A percentile compares a stretch with the other conserved stretches of the same genome.
These are phyloP conservation scores for Stygiomarasmius scandens DNA, from an alignment of 1,284 basidiomycete genomes.

Conservation along the genomic window DNA sequence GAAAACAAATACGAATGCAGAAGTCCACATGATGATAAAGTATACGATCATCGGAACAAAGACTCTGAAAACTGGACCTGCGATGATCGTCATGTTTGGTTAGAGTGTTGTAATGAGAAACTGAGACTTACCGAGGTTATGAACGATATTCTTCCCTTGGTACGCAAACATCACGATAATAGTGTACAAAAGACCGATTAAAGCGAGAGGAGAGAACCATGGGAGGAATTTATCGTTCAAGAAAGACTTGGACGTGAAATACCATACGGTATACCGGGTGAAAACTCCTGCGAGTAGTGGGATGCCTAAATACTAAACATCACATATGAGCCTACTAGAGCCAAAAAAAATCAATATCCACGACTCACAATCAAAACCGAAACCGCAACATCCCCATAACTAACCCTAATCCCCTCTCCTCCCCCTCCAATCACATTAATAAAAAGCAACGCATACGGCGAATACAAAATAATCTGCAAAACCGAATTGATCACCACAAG, in stretches of 20 bases:
- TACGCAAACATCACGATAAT: constrained; percentile 80
- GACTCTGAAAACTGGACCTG: constrained; percentile 74
- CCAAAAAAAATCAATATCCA: neutral
- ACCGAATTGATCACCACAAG: constrained; percentile 65
- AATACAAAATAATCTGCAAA: constrained; percentile 79
- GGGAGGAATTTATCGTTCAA: constrained; percentile 66
- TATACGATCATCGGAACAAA: constrained; percentile 82
- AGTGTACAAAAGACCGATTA: constrained; percentile 77
- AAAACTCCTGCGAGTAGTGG: constrained; percentile 62
- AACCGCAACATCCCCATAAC: constrained; percentile 73
- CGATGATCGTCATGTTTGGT: too few relatives aligned
- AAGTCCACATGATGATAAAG: constrained; percentile 78
- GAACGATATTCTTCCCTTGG: constrained; percentile 62
- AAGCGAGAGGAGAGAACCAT: constrained; percentile 69
- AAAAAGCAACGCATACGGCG: constrained; percentile 78
- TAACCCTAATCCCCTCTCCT: constrained; percentile 45
- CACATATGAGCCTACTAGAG: too few relatives aligned
- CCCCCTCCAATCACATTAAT: constrained; percentile 68
- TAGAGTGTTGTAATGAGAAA: too few relatives aligned
- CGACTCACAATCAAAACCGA: constrained; percentile 72
- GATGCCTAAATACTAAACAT: constrained; percentile 60
- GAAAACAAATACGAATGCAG: constrained; percentile 61
- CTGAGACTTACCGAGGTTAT: constrained; percentile 14
- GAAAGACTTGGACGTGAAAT: constrained; percentile 49
- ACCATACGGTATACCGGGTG: constrained; percentile 64